A percentile compares a stretch with the other conserved stretches of the same genome.
Evolutionary conservation across 345 rosid genomes (phyloP).

Genomic region (Clarkia xantiana): DNA sequence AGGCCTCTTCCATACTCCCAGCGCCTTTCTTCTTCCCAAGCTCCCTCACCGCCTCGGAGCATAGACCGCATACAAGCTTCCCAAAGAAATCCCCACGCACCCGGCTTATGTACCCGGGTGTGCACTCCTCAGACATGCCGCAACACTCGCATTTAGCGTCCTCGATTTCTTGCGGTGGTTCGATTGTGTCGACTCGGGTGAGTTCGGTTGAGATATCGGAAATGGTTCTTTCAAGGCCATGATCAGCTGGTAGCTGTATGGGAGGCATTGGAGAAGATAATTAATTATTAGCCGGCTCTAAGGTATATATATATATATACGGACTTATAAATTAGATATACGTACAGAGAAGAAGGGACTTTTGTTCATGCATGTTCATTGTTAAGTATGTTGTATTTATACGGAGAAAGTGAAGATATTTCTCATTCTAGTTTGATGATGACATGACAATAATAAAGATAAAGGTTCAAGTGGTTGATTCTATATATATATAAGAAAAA

Average conservation of each 20-base stretch:
- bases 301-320: no score
- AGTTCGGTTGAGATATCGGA: slow-evolving; percentile 55
- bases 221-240: slow-evolving; percentile 39
- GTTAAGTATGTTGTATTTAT: background rate
- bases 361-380: no score
- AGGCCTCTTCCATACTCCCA: slow-evolving; percentile 41
- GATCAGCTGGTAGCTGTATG: slow-evolving; percentile 22
- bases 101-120: slow-evolving; percentile 42
- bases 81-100: slow-evolving; percentile 46
- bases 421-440: no score
- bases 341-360: no score
- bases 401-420: no score
- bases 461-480: no score
- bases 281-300: no score
- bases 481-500: no score
- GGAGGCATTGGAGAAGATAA: slow-evolving; percentile 8
- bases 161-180: slow-evolving; percentile 47
- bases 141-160: slow-evolving; percentile 89
- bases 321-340: no score
- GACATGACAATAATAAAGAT: no score
- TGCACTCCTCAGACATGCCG: slow-evolving; percentile 84
- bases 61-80: slow-evolving; percentile 64
- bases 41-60: slow-evolving; percentile 57
- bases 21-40: slow-evolving; percentile 48
- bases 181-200: slow-evolving; percentile 24